Base-by-base conservation (phyloP, 805 yeast genomes). In the Sungouiella thailandica region DNA sequence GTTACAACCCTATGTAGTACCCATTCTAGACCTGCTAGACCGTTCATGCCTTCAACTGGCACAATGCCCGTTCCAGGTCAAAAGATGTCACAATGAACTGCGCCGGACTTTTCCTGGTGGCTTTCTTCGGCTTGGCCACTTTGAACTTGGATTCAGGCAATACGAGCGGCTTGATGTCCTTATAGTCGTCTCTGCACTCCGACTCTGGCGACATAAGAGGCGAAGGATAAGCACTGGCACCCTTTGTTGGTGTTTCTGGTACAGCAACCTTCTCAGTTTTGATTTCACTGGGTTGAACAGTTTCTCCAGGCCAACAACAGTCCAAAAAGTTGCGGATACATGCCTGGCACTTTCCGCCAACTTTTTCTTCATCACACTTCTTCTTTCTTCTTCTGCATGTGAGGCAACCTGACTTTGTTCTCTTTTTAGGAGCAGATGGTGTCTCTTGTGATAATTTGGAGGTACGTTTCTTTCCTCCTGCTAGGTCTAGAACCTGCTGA, bases 351-450 rank as follows among this genome's bases (percentile, higher is more conserved):
- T 67, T 67, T 5, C 72, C 72, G 36, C 58, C 59, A 7, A 55
- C 60, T 22, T 47, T 25, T 25, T 41, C 30, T 41, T 74, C 75
- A 46, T 77, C 82, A 55, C 84, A 78, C 59, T 78, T 78, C 60
- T 79, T 69, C 57, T 78, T 79, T 47, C 83, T 68, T 40, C 72
- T 68, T 34, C 83, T 65, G 52, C 86, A 79, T 29, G 78, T 76
- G 41, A 76, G 61, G 46, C 50, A 47, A 7, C 50, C 45, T 6
- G 47, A 42, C 39, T 43, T 47, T 30, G 48, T 43, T 42, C 47
- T 41, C 34, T 35, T 50, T 32, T 46, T 51, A 14, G 35, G 30
- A n/a, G 43, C 37, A 17, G 37, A 44, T 20, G 50, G 41, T 14
- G 43, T 16, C 16, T 12, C 34, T 8, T 38, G 34, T 36, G 29